These are phyloP conservation scores for Coemansia aciculifera DNA, from an alignment of 192 early-diverging fungal genomes.

Conservation along the genomic window DNA sequence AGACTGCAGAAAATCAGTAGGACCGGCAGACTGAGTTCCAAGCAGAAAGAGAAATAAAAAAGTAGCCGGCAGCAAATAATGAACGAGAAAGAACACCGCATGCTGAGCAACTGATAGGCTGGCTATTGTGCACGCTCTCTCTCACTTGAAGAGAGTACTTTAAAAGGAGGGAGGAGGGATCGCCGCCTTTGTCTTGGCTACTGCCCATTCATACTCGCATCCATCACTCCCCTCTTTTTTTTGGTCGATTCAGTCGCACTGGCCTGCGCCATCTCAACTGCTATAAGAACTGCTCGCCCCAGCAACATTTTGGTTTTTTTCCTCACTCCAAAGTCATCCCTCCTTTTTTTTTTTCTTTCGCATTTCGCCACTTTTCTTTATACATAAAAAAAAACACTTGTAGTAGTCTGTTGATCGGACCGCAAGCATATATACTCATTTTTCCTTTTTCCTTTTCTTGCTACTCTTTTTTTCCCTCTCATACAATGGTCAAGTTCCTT, in stretches of 20 bases:
- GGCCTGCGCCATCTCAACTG: neutral
- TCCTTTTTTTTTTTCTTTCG: neutral
- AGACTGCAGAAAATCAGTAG: slow-evolving; percentile 1
- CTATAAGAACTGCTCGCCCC: neutral
- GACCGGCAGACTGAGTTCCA: neutral
- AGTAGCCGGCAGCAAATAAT: neutral
- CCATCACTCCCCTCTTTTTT: neutral
- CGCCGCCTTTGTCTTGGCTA: slow-evolving; percentile 7
- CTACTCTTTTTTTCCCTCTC: neutral
- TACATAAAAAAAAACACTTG: neutral
- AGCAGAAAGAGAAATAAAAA: neutral
- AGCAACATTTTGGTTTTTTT: neutral
- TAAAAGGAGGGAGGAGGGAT: slow-evolving; percentile 1
- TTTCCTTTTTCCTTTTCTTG: neutral
- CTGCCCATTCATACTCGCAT: neutral
- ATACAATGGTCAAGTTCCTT: slow-evolving; percentile 2
- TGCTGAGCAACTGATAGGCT: neutral
- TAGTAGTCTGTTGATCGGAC: slow-evolving; percentile 8
- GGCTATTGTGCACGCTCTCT: neutral
- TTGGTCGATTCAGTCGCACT: neutral
- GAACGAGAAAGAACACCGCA: neutral
- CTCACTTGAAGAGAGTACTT: neutral
- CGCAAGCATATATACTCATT: neutral
- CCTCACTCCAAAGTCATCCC: neutral
- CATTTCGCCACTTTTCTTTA: neutral